A percentile compares a stretch with the other conserved stretches of the same genome.
phyloP scores from a whole-genome alignment of 306 rosid genomes.

The Rosa chinensis region DNA sequence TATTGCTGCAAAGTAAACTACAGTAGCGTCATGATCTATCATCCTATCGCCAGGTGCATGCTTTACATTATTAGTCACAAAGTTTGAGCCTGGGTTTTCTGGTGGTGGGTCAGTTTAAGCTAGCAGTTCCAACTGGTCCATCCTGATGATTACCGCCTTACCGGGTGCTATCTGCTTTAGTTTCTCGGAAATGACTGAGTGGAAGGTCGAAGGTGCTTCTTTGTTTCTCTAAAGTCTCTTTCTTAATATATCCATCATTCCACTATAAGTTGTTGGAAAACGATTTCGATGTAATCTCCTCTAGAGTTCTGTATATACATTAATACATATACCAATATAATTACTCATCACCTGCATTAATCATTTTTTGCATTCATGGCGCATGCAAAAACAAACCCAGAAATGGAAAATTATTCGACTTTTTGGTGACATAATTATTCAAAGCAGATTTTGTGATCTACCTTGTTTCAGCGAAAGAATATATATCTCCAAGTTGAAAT shows the following conservation, averaged over 20 bases:
- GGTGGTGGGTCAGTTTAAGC: constrained; percentile 46
- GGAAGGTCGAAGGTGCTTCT: constrained; percentile 1
- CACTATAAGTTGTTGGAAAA: constrained; percentile 23
- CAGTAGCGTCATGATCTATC: neutral
- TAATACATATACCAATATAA: neutral
- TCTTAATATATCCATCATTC: neutral
- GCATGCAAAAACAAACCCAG: neutral
- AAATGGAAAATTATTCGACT: neutral
- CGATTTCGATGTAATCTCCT: constrained; percentile 33
- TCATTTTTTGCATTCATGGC: neutral
- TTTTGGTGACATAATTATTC: neutral
- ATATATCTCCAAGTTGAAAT: neutral
- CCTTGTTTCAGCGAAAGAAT: neutral
- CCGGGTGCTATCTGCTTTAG: neutral
- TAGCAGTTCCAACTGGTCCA: neutral
- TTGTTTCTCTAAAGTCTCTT: constrained; percentile 10
- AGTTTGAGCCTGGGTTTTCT: constrained; percentile 32
- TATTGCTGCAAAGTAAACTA: neutral
- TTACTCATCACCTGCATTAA: too few species aligned
- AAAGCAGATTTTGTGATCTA: neutral
- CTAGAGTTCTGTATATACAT: too few species aligned
- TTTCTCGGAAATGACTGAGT: neutral
- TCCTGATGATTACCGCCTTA: neutral
- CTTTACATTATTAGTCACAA: neutral
- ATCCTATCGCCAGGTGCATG: neutral